A percentile compares a stretch with the other conserved stretches of the same genome.
phyloP scores from a whole-genome alignment of 2,329 filamentous ascomycete species.

The Alternaria sp. region DNA sequence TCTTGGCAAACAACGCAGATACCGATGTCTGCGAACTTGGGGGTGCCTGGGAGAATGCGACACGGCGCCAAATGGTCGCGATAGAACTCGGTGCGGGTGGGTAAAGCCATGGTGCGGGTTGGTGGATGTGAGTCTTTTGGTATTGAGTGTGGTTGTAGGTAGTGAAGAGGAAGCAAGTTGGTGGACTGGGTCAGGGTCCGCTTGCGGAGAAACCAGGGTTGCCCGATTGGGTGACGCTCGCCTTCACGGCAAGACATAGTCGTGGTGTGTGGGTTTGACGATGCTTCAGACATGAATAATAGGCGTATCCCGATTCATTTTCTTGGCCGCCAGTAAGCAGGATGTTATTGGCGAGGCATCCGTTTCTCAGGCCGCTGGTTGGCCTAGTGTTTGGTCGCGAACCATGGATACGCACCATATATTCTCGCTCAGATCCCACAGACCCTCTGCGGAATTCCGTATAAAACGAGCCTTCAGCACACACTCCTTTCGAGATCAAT shows the following conservation, averaged over 20 bases:
- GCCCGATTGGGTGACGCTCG: neutral
- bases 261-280: neutral
- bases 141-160: neutral
- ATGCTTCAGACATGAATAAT: neutral
- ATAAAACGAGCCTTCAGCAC: neutral
- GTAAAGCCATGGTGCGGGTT: neutral
- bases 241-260: neutral
- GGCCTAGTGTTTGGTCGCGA: neutral
- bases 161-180: neutral
- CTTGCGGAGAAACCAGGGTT: neutral
- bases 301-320: neutral
- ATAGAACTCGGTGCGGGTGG: neutral
- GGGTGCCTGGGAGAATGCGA: neutral
- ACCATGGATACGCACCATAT: neutral
- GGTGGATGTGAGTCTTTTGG: neutral
- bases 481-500: neutral
- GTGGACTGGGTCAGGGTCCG: neutral
- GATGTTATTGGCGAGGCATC: too few relatives aligned
- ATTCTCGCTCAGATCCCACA: neutral
- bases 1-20: neutral
- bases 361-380: neutral
- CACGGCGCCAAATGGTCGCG: neutral
- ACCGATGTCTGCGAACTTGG: neutral
- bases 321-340: neutral
- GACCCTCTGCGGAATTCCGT: neutral